Evolutionary conservation across 1,284 basidiomycete genomes (phyloP).

Genomic region (Trametes polyzona): DNA sequence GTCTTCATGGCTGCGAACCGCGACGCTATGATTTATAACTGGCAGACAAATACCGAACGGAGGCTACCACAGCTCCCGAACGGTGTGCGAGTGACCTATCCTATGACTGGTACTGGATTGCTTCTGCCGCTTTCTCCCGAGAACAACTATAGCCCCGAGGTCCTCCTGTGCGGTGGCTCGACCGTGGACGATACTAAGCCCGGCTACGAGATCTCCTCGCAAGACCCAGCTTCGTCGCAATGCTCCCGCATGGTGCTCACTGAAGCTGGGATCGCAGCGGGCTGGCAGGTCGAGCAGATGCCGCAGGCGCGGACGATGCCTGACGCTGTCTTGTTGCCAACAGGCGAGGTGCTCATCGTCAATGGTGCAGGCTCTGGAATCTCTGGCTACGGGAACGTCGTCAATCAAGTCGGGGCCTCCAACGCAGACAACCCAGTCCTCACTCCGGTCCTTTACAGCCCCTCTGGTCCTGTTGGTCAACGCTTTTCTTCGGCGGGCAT

Average conservation of each 20-base stretch:
- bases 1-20: constrained; percentile 83
- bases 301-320: constrained; percentile 77
- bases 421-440: constrained; percentile 82
- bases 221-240: constrained; percentile 71
- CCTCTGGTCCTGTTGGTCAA: constrained; percentile 56
- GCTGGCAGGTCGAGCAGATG: constrained; percentile 80
- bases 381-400: constrained; percentile 85
- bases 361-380: constrained; percentile 80
- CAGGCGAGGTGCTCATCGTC: constrained; percentile 74
- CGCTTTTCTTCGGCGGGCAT: constrained; percentile 70
- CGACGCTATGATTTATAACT: constrained; percentile 82
- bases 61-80: constrained; percentile 76
- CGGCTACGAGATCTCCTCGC: constrained; percentile 66
- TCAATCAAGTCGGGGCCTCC: constrained; percentile 68
- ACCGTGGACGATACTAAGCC: constrained; percentile 64
- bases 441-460: constrained; percentile 77
- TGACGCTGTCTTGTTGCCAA: constrained; percentile 82
- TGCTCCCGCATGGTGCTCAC: constrained; percentile 74
- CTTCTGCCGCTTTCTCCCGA: constrained; percentile 71
- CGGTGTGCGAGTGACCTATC: constrained; percentile 81
- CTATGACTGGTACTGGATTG: constrained; percentile 74
- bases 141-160: constrained; percentile 67
- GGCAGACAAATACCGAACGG: constrained; percentile 65
- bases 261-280: constrained; percentile 63
- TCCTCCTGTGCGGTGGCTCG: constrained; percentile 82